Base-by-base conservation (phyloP, 163 green algal species). In the Scenedesmus sp. region DNA sequence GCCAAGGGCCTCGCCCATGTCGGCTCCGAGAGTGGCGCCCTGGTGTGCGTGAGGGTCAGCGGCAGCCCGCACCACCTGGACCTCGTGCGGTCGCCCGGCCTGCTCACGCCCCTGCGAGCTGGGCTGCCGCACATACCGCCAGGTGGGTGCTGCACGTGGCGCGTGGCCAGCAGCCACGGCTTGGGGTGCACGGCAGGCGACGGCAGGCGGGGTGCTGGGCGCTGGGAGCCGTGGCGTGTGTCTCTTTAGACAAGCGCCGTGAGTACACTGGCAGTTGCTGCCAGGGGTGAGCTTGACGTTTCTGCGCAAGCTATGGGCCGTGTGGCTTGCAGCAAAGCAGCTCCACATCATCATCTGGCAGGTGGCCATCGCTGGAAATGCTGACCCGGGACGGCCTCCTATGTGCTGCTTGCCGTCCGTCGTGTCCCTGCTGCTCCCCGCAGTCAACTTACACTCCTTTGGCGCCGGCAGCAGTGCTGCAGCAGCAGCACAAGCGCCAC, bases 41-140 rank as follows among this genome's bases (percentile, higher is more conserved):
- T 44, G 24, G 88, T 49, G 78, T 20, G 92, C n/a, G 87, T 92
- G 42, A 9, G n/a, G 73, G 24, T 92, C 30, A 73, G 84, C 15
- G 81, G 68, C 22, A 44, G 73, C 30, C 83, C 95, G 86, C 83
- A 88, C 37, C 61, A 94, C 35, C 90, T 97, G 18, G 94, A 97
- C 85, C 79, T 97, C 65, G 85, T 96, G 49, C 49, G 81, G 26
- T 43, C 92, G 5, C 94, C 95, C 0, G 94, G 95, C n/a, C 80
- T 42, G 51, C 85, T 96, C 46, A 44, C 86, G 30, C 84, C 80
- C 3, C 20, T 59, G n/a, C 26, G n/a, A 3, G n/a, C 59, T 18
- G 80, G 81, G 13, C 70, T 65, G 65, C 80, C 40, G 0, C 26
- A 49, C 15, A 76, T 42, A 22, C 78, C 78, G 18, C 87, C 87